A percentile compares a stretch with the other conserved stretches of the same genome.
Conservation (phyloP, 1,139 yeast species). For the Yamadazyma membranifaciens region DNA sequence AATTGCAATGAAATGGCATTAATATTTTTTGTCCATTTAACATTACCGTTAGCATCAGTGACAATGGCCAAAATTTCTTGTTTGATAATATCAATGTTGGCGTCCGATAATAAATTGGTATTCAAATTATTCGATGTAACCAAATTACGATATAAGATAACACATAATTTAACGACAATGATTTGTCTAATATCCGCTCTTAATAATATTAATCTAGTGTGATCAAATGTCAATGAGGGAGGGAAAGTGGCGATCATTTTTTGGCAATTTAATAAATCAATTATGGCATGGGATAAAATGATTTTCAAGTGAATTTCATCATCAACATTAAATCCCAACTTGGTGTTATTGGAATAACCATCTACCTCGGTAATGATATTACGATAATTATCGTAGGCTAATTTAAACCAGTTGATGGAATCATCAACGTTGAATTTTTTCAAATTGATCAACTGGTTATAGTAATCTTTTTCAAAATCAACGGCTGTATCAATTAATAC, state of each 20-base stretch:
- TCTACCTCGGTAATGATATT: constrained; percentile 1
- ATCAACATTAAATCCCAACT: neutral
- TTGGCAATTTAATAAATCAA: constrained; percentile 70
- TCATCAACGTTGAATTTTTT: constrained; percentile 66
- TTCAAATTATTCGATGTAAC: constrained; percentile 39
- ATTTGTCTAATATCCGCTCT: constrained; percentile 86
- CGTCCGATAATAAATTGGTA: constrained; percentile 24
- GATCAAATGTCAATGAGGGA: constrained; percentile 83
- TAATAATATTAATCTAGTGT: constrained; percentile 70
- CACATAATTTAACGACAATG: constrained; percentile 75
- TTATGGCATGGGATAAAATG: constrained; percentile 47
- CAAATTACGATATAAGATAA: constrained; percentile 70
- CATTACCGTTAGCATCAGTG: constrained; percentile 81
- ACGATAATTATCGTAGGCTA: constrained; percentile 28
- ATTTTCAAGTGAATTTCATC: constrained; percentile 24
- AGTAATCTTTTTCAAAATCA: constrained; percentile 89
- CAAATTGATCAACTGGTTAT: constrained; percentile 64
- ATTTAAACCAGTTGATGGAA: constrained; percentile 66
- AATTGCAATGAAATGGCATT: constrained; percentile 71
- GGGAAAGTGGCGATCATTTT: constrained; percentile 85
- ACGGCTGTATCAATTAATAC: constrained; percentile 84
- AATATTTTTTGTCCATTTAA: constrained; percentile 87
- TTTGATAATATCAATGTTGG: constrained; percentile 35
- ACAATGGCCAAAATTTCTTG: constrained; percentile 76
- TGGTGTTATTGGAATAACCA: constrained; percentile 1